Percentiles rank a stretch among this genome's conserved stretches.
These are phyloP conservation scores for Adansonia gregorii DNA, from an alignment of 441 rosid species.

Conservation along the genomic window DNA sequence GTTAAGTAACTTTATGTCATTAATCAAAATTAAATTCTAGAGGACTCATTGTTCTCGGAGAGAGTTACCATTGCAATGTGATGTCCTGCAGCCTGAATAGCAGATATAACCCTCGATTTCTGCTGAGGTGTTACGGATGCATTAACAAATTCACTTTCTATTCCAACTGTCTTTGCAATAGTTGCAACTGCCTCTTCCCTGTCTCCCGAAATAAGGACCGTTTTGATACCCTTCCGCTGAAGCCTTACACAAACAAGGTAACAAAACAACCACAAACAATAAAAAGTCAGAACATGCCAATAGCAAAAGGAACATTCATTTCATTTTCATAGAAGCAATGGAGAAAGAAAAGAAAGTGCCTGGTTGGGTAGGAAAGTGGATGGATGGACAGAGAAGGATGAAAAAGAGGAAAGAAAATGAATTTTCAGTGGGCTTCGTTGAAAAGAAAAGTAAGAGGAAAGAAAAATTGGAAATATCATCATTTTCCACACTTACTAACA, in stretches of 20 bases:
- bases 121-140: constrained; percentile 80
- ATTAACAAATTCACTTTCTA: constrained; percentile 57
- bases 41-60: constrained; percentile 18
- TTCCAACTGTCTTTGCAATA: constrained; percentile 73
- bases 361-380: too few relatives aligned
- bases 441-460: too few relatives aligned
- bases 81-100: constrained; percentile 82
- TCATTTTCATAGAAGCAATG: neutral
- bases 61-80: constrained; percentile 77
- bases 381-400: too few relatives aligned
- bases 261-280: constrained; percentile 17
- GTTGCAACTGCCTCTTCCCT: constrained; percentile 98
- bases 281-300: constrained; percentile 15
- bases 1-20: neutral
- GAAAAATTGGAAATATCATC: too few relatives aligned
- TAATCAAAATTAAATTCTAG: constrained; percentile 8
- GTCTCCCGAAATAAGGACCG: constrained; percentile 85
- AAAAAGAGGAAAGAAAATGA: too few relatives aligned
- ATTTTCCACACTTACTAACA: too few relatives aligned
- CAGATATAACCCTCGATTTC: constrained; percentile 66
- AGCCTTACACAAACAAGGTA: constrained; percentile 50
- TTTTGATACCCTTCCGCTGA: constrained; percentile 77
- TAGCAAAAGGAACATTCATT: constrained; percentile 1
- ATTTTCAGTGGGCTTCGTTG: too few relatives aligned
- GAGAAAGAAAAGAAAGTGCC: neutral